Evolutionary conservation across 345 rosid genomes (phyloP), one percentile per base, ranked within the genome.

Genomic region (Acer campestre): DNA sequence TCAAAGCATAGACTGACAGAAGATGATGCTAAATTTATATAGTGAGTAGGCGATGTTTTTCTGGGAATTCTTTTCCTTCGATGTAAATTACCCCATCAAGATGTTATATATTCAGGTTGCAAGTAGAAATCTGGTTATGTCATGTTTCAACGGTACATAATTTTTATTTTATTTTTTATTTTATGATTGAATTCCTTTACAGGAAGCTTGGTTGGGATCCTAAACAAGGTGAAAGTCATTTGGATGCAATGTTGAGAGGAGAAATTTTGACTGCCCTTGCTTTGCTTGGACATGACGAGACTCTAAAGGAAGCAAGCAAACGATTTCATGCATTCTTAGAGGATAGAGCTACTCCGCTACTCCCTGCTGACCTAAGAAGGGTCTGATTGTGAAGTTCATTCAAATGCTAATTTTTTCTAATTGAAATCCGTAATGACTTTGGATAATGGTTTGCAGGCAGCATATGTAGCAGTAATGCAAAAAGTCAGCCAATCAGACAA

Each of bases 151-250:
- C 64, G 29, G 9, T 70, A 2, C 27, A 8, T 25, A n/a, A 55
- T 63, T 16, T 40, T 59, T 9, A 29, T 46, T 46, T 74, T n/a
- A n/a, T 31, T n/a, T 62, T 31, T 66, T 65, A 42, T 76, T 70
- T 68, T 55, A 27, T 77, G 11, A 62, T 75, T 77, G 74, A 65
- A 51, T 55, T 64, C 67, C 65, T 68, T 73, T 75, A 31, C 82
- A 94, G 98, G 86, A 96, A 84, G 84, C 97, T 92, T 61, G 95
- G 98, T 67, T 96, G 98, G 98, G 99, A 92, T 16, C 84, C 94
- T 76, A 96, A 90, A 81, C 78, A 82, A 80, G 97, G 97, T 18
- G 99, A 96, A 87, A 89, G 94, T 69, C 99, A 92, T 86, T 89
- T 91, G 66, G 94, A 96, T 81, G 85, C 97, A 46, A 89, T 94